Percentiles rank a stretch among this genome's conserved stretches.
These are phyloP conservation scores for Boletus semigastroideus DNA, from an alignment of 1,284 basidiomycete genomes.

Conservation along the genomic window DNA sequence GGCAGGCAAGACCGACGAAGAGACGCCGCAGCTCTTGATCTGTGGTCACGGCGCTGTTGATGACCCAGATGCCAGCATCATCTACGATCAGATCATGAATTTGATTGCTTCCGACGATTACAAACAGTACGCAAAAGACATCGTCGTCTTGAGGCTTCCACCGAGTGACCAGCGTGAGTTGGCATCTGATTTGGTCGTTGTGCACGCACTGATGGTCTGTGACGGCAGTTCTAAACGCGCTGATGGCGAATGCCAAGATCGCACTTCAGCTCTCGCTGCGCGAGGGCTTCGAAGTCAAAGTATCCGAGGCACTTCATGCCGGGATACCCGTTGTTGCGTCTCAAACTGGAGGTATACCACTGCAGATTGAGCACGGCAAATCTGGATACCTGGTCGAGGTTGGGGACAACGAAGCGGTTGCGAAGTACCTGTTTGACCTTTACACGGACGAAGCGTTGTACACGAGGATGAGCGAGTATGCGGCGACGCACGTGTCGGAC, in stretches of 20 bases:
- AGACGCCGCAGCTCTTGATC: constrained; percentile 77
- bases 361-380: constrained; percentile 81
- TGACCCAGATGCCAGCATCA: constrained; percentile 82
- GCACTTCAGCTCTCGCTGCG: constrained; percentile 78
- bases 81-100: constrained; percentile 75
- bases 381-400: constrained; percentile 78
- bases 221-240: constrained; percentile 65
- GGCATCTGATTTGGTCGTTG: background rate
- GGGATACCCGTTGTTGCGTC: constrained; percentile 81
- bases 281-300: constrained; percentile 92
- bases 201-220: constrained; percentile 1
- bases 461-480: constrained; percentile 63
- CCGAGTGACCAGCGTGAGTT: constrained; percentile 76
- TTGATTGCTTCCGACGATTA: constrained; percentile 56
- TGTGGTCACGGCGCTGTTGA: constrained; percentile 89
- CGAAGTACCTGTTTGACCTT: constrained; percentile 70
- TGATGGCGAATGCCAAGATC: constrained; percentile 75
- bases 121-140: constrained; percentile 59
- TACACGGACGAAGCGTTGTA: constrained; percentile 71
- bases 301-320: constrained; percentile 85
- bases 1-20: constrained; percentile 46
- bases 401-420: constrained; percentile 72
- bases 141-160: constrained; percentile 76
- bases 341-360: constrained; percentile 83
- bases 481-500: constrained; percentile 72